Conservation (phyloP, 352 stramenopile genomes). For the Globisporangium abappressorium region DNA sequence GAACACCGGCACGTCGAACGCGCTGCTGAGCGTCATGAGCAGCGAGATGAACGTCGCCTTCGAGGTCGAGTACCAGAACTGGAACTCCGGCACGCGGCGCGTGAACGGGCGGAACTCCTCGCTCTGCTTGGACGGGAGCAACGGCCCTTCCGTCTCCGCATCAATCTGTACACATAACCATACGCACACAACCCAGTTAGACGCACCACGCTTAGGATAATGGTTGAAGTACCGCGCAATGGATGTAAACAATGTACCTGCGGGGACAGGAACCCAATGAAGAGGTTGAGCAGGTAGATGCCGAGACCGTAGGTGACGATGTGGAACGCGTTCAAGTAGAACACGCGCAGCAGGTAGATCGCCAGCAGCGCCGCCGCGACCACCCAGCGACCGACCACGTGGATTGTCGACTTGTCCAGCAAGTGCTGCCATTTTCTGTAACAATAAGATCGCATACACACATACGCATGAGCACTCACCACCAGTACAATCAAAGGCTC, state of each 20-base stretch:
- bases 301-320: conserved; percentile 99
- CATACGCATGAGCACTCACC: neutral
- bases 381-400: conserved; percentile 92
- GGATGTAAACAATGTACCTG: conserved; percentile 57
- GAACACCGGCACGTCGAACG: conserved; percentile 99
- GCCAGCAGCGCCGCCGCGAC: conserved; percentile 80
- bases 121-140: conserved; percentile 89
- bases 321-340: conserved; percentile 94
- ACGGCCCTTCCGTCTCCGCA: conserved; percentile 81
- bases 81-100: conserved; percentile 96
- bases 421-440: conserved; percentile 96
- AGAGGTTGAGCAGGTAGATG: conserved; percentile 99
- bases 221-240: neutral
- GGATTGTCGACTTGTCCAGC: conserved; percentile 98
- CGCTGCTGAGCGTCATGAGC: conserved; percentile 97
- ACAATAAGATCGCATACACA: neutral
- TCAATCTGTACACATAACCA: conserved; percentile 53
- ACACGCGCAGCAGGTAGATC: conserved; percentile 94
- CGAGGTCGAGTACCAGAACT: conserved; percentile 96
- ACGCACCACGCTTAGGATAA: neutral
- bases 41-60: conserved; percentile 91
- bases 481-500: neutral
- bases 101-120: conserved; percentile 92
- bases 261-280: conserved; percentile 99
- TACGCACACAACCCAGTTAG: neutral